Base-by-base conservation (phyloP, 495 filamentous ascomycete genomes). In the Penicillium parvum region DNA sequence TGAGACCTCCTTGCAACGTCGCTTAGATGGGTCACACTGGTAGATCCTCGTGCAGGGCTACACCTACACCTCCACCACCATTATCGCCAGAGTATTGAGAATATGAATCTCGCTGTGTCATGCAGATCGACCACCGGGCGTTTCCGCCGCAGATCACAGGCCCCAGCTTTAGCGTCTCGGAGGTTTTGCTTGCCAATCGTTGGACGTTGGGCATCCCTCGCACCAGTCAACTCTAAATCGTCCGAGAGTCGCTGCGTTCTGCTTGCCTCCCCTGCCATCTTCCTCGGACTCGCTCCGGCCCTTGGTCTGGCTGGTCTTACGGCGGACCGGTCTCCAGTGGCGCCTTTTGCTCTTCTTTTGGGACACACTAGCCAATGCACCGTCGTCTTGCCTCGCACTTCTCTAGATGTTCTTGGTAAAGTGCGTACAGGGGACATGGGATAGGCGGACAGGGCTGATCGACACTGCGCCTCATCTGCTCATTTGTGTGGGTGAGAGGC, bases 141-240 rank as follows among this genome's bases (percentile, higher is more conserved):
- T 60, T 64, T 62, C 60, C 60, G 63, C 53, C 57, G 63, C 64
- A 58, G 64, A 68, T 66, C 64, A 60, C 50, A 19, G 33, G 41
- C 51, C 25, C 59, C 56, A 57, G 11, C n/a, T n/a, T n/a, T n/a
- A n/a, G n/a, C n/a, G n/a, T 43, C 27, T 57, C 58, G 58, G 63
- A 59, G 47, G 39, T 55, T 65, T 68, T 63, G 47, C 43, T 33
- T 52, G 37, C 65, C 60, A 68, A 68, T 68, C 35, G 45, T 37
- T 50, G 35, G 47, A 52, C 51, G 51, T 58, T 63, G 47, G 54
- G 51, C 61, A 57, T 52, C 34, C 17, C 16, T 55, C 50, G 47
- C 53, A 52, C 49, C 43, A 32, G 33, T 17, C 53, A 60, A 60
- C 57, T 58, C 50, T 60, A 60, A 54, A 45, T 38, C 12, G 35